These are phyloP conservation scores for Halophytophthora polymorphica DNA, from an alignment of 352 stramenopile species.

Conservation along the genomic window DNA sequence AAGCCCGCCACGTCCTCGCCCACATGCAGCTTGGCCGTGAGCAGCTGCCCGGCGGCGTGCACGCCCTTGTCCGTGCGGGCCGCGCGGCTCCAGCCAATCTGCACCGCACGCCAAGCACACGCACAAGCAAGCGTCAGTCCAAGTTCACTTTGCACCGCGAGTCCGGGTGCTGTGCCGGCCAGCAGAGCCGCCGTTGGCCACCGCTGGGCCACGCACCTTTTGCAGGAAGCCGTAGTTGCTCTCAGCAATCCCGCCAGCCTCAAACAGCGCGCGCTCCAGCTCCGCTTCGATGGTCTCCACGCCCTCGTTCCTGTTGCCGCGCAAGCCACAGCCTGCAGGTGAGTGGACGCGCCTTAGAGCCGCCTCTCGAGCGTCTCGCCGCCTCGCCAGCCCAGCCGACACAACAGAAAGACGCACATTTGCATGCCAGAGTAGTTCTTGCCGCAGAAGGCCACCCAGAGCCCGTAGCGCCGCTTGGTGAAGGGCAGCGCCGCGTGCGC, in stretches of 20 bases:
- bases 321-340: too few species aligned
- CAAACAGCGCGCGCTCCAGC: slow-evolving; percentile 84
- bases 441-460: slow-evolving; percentile 87
- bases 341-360: too few species aligned
- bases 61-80: slow-evolving; percentile 91
- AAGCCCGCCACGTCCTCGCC: slow-evolving; percentile 69
- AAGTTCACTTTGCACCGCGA: too few species aligned
- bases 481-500: slow-evolving; percentile 1
- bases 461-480: slow-evolving; percentile 67
- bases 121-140: not conserved
- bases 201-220: slow-evolving; percentile 34
- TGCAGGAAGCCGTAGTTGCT: slow-evolving; percentile 89
- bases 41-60: slow-evolving; percentile 80
- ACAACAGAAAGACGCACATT: slow-evolving; percentile 39
- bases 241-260: slow-evolving; percentile 83
- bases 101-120: not conserved
- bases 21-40: slow-evolving; percentile 85
- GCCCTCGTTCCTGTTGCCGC: slow-evolving; percentile 65
- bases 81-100: slow-evolving; percentile 87
- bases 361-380: too few species aligned
- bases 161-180: not conserved
- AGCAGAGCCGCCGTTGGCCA: not conserved
- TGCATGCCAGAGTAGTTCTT: slow-evolving; percentile 90
- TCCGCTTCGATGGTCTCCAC: slow-evolving; percentile 90
- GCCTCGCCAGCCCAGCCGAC: too few species aligned